Percentiles rank a stretch among this genome's conserved stretches.
Evolutionary conservation across 129 eudicot genomes (phyloP).

Genomic region (Artemisia argyi): DNA sequence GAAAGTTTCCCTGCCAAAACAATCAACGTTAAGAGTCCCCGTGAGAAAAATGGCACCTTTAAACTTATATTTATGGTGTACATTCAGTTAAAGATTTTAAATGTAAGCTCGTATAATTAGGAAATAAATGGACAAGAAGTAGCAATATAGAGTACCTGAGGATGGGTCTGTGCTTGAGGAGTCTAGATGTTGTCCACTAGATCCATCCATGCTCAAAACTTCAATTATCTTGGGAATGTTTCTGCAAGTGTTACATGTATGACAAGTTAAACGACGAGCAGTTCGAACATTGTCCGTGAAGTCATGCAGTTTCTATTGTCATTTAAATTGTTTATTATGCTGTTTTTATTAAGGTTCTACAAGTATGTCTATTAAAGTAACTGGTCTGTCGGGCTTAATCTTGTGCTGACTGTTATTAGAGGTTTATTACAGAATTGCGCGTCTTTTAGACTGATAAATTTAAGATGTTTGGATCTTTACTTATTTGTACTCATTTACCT

Average conservation of each 20-base stretch:
- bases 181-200: constrained; percentile 77
- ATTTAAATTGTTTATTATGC: no score
- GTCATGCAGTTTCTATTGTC: no score
- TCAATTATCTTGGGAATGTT: constrained; percentile 77
- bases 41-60: background rate
- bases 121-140: no score
- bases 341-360: no score
- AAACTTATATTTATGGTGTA: background rate
- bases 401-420: no score
- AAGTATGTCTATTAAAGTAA: no score
- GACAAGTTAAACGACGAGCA: background rate
- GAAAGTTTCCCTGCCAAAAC: constrained; percentile 58
- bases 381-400: no score
- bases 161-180: constrained; percentile 64
- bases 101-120: background rate
- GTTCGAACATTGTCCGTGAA: no score
- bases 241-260: constrained; percentile 37
- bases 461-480: no score
- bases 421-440: no score
- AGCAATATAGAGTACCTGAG: constrained; percentile 63
- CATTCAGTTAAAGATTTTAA: background rate
- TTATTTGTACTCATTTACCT: no score
- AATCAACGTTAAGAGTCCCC: background rate
- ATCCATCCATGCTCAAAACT: constrained; percentile 83
- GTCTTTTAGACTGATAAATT: no score